Conservation (phyloP, 1,284 basidiomycete species). For the Malassezia obtusa region DNA sequence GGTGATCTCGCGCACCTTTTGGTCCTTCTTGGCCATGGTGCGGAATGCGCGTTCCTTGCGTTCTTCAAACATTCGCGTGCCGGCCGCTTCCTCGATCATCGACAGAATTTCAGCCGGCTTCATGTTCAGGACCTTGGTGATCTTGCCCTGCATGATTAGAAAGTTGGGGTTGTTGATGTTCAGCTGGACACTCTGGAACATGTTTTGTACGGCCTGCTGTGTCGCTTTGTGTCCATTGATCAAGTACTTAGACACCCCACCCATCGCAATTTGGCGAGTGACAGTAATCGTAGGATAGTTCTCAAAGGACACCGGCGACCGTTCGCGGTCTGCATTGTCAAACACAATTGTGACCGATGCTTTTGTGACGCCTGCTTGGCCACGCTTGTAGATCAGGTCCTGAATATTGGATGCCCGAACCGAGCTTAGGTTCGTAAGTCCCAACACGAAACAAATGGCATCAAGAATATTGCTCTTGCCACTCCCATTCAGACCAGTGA, state of each 20-base stretch:
- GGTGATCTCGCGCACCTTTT: conserved; percentile 77
- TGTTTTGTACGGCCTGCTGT: conserved; percentile 75
- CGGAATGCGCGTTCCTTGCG: conserved; percentile 93
- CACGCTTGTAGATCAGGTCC: conserved; percentile 95
- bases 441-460: conserved; percentile 47
- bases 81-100: conserved; percentile 97
- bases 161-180: conserved; percentile 99
- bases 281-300: conserved; percentile 83
- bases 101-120: conserved; percentile 92
- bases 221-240: conserved; percentile 91
- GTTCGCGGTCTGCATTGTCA: conserved; percentile 86
- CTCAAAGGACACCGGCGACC: conserved; percentile 76
- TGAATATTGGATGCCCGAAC: conserved; percentile 88
- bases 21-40: conserved; percentile 96
- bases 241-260: conserved; percentile 91
- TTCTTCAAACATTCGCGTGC: conserved; percentile 98
- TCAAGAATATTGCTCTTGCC: conserved; percentile 54
- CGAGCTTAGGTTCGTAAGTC: conserved; percentile 43
- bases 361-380: conserved; percentile 91
- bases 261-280: conserved; percentile 90
- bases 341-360: conserved; percentile 98
- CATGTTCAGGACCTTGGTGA: conserved; percentile 83
- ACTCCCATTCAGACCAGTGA: conserved; percentile 80
- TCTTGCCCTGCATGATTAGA: conserved; percentile 91
- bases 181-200: conserved; percentile 94